These are phyloP conservation scores for Pythium brassicae DNA, from an alignment of 352 stramenopile species.

Conservation along the genomic window DNA sequence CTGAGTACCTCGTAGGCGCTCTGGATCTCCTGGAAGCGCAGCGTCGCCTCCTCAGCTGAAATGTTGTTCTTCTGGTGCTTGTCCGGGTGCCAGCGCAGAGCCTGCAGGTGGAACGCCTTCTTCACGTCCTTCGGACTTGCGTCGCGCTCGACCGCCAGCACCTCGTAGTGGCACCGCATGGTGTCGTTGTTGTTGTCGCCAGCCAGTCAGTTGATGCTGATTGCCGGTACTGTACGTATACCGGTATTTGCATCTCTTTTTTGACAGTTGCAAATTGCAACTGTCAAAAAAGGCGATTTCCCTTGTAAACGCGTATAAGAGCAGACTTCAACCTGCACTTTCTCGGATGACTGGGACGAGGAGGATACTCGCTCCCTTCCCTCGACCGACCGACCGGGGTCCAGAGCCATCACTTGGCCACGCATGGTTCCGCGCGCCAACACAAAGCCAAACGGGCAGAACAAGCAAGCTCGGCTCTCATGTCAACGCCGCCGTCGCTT, in stretches of 20 bases:
- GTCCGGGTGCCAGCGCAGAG: constrained; percentile 81
- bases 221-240: too few relatives aligned
- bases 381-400: not conserved
- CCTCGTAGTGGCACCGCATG: constrained; percentile 85
- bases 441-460: not conserved
- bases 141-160: constrained; percentile 62
- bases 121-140: constrained; percentile 56
- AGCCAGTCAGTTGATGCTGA: not conserved
- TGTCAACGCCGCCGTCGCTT: not conserved
- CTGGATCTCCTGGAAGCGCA: constrained; percentile 84
- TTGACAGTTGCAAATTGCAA: too few relatives aligned
- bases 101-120: constrained; percentile 72
- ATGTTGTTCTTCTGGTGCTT: constrained; percentile 78
- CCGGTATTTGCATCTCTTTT: too few relatives aligned
- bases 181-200: not conserved
- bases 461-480: not conserved
- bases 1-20: constrained; percentile 85
- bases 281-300: too few relatives aligned
- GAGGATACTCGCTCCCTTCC: too few relatives aligned
- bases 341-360: too few relatives aligned
- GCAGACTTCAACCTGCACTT: too few relatives aligned
- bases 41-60: constrained; percentile 67
- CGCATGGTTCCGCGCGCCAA: too few relatives aligned
- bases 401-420: too few relatives aligned
- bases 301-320: too few relatives aligned